Evolutionary conservation across 352 stramenopile genomes (phyloP), one percentile per base, ranked within the genome.

Genomic region (Globisporangium lucens): DNA sequence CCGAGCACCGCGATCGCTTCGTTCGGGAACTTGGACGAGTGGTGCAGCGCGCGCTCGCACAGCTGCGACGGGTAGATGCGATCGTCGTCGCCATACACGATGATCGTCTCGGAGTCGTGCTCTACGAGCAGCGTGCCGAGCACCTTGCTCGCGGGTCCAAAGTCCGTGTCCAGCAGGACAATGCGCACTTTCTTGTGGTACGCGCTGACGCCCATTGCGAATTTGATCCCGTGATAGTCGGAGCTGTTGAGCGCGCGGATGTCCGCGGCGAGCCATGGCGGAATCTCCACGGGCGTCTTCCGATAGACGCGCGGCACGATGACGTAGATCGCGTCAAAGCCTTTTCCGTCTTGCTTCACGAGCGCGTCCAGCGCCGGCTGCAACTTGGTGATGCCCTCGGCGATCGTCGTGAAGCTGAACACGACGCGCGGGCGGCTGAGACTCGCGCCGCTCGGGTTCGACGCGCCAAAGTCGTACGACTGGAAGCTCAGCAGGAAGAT

Each of bases 371-470:
- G 65, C n/a, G 71, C 80, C 20, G 65, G 66, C 36, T 77, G 61
- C 52, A 86, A 75, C 41, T 79, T 61, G 49, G 67, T 52, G 49
- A 83, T 82, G 20, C 77, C 63, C 20, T 61, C 49, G 10, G 71
- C 57, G 15, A 73, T 89, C 4, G 80, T 85, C 20, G 80, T 89
- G 65, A 89, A 85, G 71, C 80, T 89, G 64, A 86, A 89, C 4
- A 86, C 78, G 47, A 83, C 72, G 24, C 76, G 77, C 1, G 79
- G 77, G 30, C 69, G 74, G 12, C 61, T 69, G 27, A 75, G 63
- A 24, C 64, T 51, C 12, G 57, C 57, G 36, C 68, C 70, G 63
- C 73, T 69, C n/a, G 36, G 55, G n/a, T 59, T 67, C 24, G 56
- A 53, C 24, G 66, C 58, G 47, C 61, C 63, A 22, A 63, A 47